These are phyloP conservation scores for Zymoseptoria crescenta DNA, from an alignment of 2,329 filamentous ascomycete species.

Conservation along the genomic window DNA sequence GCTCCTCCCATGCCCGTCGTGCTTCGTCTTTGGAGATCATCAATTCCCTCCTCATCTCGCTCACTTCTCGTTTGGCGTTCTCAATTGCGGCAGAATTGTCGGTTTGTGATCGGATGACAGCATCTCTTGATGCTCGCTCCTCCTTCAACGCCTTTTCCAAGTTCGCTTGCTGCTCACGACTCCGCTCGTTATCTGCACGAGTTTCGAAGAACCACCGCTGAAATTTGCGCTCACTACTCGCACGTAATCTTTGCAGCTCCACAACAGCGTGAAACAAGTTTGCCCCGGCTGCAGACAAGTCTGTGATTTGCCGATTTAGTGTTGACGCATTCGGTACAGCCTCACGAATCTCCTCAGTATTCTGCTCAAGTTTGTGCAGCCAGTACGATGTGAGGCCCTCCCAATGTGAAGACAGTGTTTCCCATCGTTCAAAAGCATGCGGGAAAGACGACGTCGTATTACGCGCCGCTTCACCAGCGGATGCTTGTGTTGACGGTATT, in stretches of 20 bases:
- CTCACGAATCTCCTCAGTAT: conserved; percentile 72
- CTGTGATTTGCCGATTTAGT: conserved; percentile 86
- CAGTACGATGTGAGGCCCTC: conserved; percentile 95
- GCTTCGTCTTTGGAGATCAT: conserved; percentile 95
- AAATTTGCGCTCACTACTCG: conserved; percentile 94
- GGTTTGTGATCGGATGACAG: conserved; percentile 16
- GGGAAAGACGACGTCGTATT: conserved; percentile 64
- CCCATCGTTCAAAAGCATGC: conserved; percentile 96
- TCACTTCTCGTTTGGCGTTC: conserved; percentile 41
- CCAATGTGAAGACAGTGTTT: conserved; percentile 94
- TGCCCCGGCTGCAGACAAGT: conserved; percentile 91
- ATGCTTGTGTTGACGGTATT: conserved; percentile 10
- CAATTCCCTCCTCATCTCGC: conserved; percentile 86
- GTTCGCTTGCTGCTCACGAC: conserved; percentile 72
- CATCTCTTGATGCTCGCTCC: conserved; percentile 46
- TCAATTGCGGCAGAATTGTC: conserved; percentile 22
- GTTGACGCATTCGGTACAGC: conserved; percentile 74
- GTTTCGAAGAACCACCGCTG: conserved; percentile 99
- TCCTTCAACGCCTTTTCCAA: conserved; percentile 67
- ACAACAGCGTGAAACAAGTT: conserved; percentile 98
- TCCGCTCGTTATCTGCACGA: conserved; percentile 74
- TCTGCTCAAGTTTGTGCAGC: conserved; percentile 87
- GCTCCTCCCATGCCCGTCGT: conserved; percentile 90
- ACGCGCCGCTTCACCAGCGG: conserved; percentile 14
- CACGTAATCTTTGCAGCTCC: conserved; percentile 84